phyloP scores from a whole-genome alignment of 805 yeast genomes.

The Wickerhamiella allomyrinae region DNA sequence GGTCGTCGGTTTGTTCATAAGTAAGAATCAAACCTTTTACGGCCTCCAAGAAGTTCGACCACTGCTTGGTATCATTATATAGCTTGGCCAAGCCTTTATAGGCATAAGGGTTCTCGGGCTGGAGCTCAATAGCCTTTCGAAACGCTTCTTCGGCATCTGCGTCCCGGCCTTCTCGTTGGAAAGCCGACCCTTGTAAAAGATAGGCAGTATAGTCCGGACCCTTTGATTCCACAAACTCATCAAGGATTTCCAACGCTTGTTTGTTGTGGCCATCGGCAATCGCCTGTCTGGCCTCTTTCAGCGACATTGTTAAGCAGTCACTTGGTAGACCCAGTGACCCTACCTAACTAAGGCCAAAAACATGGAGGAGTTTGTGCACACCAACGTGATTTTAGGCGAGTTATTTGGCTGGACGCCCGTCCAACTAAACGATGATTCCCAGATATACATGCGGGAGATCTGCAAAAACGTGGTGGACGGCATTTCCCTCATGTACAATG shows the following conservation, averaged over 20 bases:
- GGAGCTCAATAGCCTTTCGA: conserved; percentile 32
- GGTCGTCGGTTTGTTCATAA: conserved; percentile 14
- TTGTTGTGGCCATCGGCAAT: conserved; percentile 38
- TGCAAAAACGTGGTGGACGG: conserved; percentile 72
- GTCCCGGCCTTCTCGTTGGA: conserved; percentile 29
- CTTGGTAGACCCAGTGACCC: not conserved
- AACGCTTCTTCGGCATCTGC: conserved; percentile 36
- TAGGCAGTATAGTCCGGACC: conserved; percentile 41
- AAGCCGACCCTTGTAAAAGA: conserved; percentile 53
- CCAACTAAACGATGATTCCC: conserved; percentile 70
- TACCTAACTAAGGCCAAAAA: not conserved
- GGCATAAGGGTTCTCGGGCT: conserved; percentile 37
- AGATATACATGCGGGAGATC: conserved; percentile 73
- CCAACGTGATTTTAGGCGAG: conserved; percentile 55
- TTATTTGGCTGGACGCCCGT: conserved; percentile 78
- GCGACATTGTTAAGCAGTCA: not conserved
- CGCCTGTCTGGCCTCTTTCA: not conserved
- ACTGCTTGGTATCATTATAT: conserved; percentile 14
- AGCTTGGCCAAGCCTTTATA: conserved; percentile 62
- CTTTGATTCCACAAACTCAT: conserved; percentile 44
- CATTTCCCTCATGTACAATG: conserved; percentile 48
- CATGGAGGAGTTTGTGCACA: conserved; percentile 5
- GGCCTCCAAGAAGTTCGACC: conserved; percentile 13
- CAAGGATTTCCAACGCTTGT: conserved; percentile 41
- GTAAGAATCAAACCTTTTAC: conserved; percentile 11